phyloP scores from a whole-genome alignment of 2,329 filamentous ascomycete species.

The Monilinia vaccinii-corymbosi region DNA sequence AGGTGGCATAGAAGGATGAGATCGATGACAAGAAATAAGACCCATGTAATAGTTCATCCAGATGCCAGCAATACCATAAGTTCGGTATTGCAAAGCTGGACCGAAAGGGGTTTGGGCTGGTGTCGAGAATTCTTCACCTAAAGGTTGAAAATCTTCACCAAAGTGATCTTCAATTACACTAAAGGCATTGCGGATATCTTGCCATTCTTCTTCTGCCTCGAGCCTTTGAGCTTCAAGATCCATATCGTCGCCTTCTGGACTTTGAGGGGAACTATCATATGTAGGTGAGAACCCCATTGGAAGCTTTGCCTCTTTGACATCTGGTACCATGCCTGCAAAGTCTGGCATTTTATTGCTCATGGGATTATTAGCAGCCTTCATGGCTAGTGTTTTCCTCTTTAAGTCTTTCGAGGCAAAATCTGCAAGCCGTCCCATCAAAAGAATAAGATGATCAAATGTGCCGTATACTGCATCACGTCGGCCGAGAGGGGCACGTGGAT shows the following conservation, averaged over 20 bases:
- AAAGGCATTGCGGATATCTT: slow-evolving; percentile 63
- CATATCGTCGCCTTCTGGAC: slow-evolving; percentile 17
- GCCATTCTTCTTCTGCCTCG: slow-evolving; percentile 54
- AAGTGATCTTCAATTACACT: slow-evolving; percentile 55
- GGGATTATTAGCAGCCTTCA: slow-evolving; percentile 41
- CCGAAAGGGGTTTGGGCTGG: slow-evolving; percentile 71
- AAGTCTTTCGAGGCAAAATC: slow-evolving; percentile 73
- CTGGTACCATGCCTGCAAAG: slow-evolving; percentile 28
- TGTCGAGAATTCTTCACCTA: slow-evolving; percentile 57
- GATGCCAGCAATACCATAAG: slow-evolving; percentile 76
- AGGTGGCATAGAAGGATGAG: slow-evolving; percentile 85
- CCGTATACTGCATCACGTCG: slow-evolving; percentile 71
- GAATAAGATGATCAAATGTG: slow-evolving; percentile 77
- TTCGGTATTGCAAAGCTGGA: slow-evolving; percentile 69
- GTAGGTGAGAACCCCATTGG: slow-evolving; percentile 26
- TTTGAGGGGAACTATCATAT: slow-evolving; percentile 17
- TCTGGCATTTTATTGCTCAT: slow-evolving; percentile 22
- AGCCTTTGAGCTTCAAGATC: slow-evolving; percentile 21
- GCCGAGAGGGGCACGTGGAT: slow-evolving; percentile 73
- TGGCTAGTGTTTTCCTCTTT: slow-evolving; percentile 63
- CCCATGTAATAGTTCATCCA: slow-evolving; percentile 86
- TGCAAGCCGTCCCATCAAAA: slow-evolving; percentile 70
- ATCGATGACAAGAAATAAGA: slow-evolving; percentile 70
- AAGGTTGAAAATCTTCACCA: slow-evolving; percentile 65
- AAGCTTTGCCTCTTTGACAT: slow-evolving; percentile 19